Conservation (phyloP, 345 rosid genomes). For the Melaleuca quinquenervia region DNA sequence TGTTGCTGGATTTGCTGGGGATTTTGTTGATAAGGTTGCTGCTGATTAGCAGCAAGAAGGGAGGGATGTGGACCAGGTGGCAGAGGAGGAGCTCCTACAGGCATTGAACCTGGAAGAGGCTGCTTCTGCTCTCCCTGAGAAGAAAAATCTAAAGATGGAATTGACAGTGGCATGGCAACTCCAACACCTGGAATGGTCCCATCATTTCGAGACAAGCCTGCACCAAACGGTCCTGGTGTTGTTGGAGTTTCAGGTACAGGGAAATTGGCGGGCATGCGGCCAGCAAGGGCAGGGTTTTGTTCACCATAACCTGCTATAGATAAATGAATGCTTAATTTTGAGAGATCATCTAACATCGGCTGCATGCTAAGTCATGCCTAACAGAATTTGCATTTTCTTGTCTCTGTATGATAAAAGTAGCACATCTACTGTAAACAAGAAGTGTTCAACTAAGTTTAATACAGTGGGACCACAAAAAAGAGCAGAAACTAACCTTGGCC, state of each 20-base stretch:
- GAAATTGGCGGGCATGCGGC: slow-evolving; percentile 71
- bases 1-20: slow-evolving; percentile 53
- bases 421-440: neutral
- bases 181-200: slow-evolving; percentile 97
- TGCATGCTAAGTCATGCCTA: neutral
- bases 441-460: neutral
- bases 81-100: slow-evolving; percentile 82
- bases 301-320: slow-evolving; percentile 58
- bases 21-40: slow-evolving; percentile 76
- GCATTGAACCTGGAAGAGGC: slow-evolving; percentile 47
- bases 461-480: neutral
- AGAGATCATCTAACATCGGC: neutral
- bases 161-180: slow-evolving; percentile 61
- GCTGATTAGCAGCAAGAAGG: slow-evolving; percentile 61
- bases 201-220: slow-evolving; percentile 77
- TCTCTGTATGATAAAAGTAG: neutral
- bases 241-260: slow-evolving; percentile 57
- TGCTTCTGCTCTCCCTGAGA: slow-evolving; percentile 85
- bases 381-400: neutral
- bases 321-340: neutral
- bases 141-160: slow-evolving; percentile 54
- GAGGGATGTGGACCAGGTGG: slow-evolving; percentile 99
- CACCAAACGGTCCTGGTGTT: slow-evolving; percentile 75
- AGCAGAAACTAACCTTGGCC: slow-evolving; percentile 46
- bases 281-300: slow-evolving; percentile 55